Base-by-base conservation (phyloP, 108 stramenopile species). In the Cylindrotheca fusiformis region DNA sequence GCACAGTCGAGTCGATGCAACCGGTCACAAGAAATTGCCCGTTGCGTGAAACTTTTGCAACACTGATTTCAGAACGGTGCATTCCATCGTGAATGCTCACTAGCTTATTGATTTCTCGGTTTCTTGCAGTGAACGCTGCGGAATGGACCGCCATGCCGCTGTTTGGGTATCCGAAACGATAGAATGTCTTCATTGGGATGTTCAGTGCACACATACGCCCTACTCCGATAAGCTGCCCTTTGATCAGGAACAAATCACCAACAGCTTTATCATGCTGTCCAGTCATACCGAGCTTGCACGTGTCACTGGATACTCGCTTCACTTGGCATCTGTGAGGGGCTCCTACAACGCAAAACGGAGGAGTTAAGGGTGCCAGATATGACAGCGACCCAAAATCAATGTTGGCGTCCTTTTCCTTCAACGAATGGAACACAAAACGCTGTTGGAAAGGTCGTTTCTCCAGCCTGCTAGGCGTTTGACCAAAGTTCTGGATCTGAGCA, bases 401-500 rank as follows among this genome's bases (percentile, higher is more conserved):
- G 29, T 60, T 78, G 31, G 79, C 80, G 28, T 69, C 80, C 69
- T 78, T 78, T 22, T 63, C 77, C 68, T 78, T 79, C 60, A 83
- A 55, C 19, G 80, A 64, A 33, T 57, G 52, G 32, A 72, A 62
- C 10, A 90, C 75, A 31, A 63, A 59, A 46, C 81, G 55, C 47
- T 73, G 74, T 0, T 80, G 88, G 62, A 91, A 91, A 23, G 93
- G 86, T 55, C 76, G 81, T 44, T 86, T 79, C 57, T 90, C 90
- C 17, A 94, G 79, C 32, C 88, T 79, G 62, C 88, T 91, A 27
- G 99, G 99, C 4, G 97, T 98, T 76, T 98, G 97, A 19, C 99
- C 99, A 67, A 98, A 99, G 67, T 98, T 95, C 51, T 92, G 88
- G 67, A 98, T 97, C 72, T 99, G 99, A 47, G 93, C 90, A 63